Conservation (phyloP, 1,284 basidiomycete species). For the Coniferiporia sulphurascens region DNA sequence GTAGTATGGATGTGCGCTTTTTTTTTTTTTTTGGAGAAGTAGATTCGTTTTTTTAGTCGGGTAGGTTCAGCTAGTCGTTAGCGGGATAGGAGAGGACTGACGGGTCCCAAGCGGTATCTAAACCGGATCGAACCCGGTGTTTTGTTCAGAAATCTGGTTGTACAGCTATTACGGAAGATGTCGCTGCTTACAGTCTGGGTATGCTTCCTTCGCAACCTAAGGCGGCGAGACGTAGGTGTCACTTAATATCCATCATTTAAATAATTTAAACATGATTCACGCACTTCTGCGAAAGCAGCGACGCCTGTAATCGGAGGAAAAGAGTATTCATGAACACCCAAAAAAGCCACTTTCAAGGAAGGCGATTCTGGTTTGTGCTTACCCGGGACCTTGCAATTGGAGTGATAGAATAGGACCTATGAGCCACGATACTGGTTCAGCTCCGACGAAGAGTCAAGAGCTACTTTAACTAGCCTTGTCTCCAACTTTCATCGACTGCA, state of each 20-base stretch:
- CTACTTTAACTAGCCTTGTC: conserved; percentile 79
- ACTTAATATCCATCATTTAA: conserved; percentile 5
- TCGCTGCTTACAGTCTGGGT: conserved; percentile 74
- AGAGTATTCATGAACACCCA: neutral
- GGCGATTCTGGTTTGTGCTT: conserved; percentile 22
- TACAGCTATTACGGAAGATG: conserved; percentile 10
- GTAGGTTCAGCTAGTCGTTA: too few species aligned
- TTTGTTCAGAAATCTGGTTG: neutral
- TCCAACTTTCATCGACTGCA: conserved; percentile 86
- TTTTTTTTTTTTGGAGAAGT: neutral
- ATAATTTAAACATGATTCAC: conserved; percentile 20
- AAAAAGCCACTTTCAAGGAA: neutral
- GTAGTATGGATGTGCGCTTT: conserved; percentile 80
- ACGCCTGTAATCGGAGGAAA: conserved; percentile 55
- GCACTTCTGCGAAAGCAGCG: conserved; percentile 76
- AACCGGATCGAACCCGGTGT: conserved; percentile 19
- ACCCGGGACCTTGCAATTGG: conserved; percentile 89
- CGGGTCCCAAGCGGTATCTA: conserved; percentile 88
- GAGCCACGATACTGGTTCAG: too few species aligned
- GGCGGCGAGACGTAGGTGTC: conserved; percentile 7
- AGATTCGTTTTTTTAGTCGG: conserved; percentile 9
- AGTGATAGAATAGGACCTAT: conserved; percentile 82
- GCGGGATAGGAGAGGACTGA: conserved; percentile 34
- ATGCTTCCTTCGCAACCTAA: conserved; percentile 78
- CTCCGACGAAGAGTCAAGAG: too few species aligned